These are phyloP conservation scores for Aspergillus fumigatiaffinis DNA, from an alignment of 2,329 filamentous ascomycete genomes.

Conservation along the genomic window DNA sequence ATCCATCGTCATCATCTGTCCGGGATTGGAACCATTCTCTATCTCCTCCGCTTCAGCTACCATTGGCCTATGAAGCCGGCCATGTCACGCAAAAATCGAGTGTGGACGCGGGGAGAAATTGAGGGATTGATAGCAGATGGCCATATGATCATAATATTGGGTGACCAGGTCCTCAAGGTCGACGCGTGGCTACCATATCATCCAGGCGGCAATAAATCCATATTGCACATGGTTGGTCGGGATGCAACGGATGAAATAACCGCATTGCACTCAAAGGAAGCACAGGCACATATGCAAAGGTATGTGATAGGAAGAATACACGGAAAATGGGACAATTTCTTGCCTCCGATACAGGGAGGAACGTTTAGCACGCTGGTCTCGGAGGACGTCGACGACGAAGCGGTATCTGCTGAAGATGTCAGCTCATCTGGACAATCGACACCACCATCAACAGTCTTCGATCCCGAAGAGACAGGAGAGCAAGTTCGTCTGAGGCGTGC, in stretches of 20 bases:
- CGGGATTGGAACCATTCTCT: too few relatives aligned
- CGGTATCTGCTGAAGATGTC: too few relatives aligned
- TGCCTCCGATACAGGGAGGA: slow-evolving; percentile 86
- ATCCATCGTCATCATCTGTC: too few relatives aligned
- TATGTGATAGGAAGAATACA: slow-evolving; percentile 79
- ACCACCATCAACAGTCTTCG: not conserved
- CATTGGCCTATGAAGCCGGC: too few relatives aligned
- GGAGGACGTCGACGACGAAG: slow-evolving; percentile 13
- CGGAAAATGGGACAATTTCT: slow-evolving; percentile 77
- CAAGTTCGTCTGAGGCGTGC: slow-evolving; percentile 8
- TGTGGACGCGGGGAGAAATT: slow-evolving; percentile 44
- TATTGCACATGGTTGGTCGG: slow-evolving; percentile 84
- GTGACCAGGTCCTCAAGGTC: slow-evolving; percentile 74
- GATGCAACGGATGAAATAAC: slow-evolving; percentile 92
- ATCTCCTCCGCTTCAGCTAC: too few relatives aligned
- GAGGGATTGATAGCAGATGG: slow-evolving; percentile 80
- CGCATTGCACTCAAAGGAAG: slow-evolving; percentile 75
- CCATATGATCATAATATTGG: slow-evolving; percentile 70
- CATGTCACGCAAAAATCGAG: too few relatives aligned
- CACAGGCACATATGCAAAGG: slow-evolving; percentile 67
- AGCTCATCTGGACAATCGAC: too few relatives aligned
- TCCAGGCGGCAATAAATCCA: slow-evolving; percentile 83
- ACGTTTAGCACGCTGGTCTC: slow-evolving; percentile 54
- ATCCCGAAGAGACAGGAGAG: not conserved
- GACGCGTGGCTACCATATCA: slow-evolving; percentile 87